Base-by-base conservation (phyloP, 2,329 filamentous ascomycete genomes). In the Juglanconis juglandina region DNA sequence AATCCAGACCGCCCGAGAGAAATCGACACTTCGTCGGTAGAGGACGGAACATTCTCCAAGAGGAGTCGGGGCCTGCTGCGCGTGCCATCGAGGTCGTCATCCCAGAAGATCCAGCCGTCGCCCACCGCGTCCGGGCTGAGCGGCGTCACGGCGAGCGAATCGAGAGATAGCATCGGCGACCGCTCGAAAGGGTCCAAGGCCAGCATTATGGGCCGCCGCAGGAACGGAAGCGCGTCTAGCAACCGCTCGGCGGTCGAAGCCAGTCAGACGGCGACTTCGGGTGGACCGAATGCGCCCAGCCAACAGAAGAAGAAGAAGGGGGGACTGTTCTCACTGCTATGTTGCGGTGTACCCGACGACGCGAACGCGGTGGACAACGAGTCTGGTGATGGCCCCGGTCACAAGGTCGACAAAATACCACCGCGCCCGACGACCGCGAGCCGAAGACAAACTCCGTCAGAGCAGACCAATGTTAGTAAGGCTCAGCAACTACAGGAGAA, bases 211-310 rank as follows among this genome's bases (percentile, higher is more conserved):
- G 86, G 81, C 64, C 79, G 82, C 66, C 81, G 83, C 68, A 80
- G 85, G 69, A 89, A 89, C 75, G 85, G 85, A 67, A 91, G 87
- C 75, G 81, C 84, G 63, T 85, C 84, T 67, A 90, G 86, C 76
- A 86, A 85, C 75, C 79, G 81, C 70, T 84, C 82, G 64, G 80
- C 79, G 68, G 77, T 77, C 67, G 81, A 78, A 69, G 82, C 79
- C 66, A 80, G 81, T 64, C 79, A 79, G 57, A 78, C 77, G 49
- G 79, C 77, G 67, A 80, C 79, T 5, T 73, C 78, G 39, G 77
- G 73, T 63, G 83, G 82, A 39, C 81, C 82, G 35, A 76, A 73
- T 8, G 75, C 76, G 55, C 78, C 77, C 56, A 73, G 77, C 41
- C 75, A 79, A 60, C 81, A 80, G 69, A 78, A 77, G 72, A 85